These are phyloP conservation scores for Nepenthes alata DNA, from an alignment of 179 eudicot species.

Conservation along the genomic window DNA sequence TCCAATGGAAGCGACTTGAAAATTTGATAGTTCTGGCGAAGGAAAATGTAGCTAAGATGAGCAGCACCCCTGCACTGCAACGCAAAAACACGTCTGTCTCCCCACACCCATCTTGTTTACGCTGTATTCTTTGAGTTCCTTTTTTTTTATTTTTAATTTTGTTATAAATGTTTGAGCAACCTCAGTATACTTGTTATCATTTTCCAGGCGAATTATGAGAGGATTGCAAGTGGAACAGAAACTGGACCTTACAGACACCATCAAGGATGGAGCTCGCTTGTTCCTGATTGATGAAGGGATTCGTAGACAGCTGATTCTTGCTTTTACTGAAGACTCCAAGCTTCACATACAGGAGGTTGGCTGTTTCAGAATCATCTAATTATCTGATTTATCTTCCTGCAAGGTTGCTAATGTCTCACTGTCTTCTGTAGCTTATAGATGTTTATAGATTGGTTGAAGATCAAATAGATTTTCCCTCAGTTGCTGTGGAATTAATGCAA, in stretches of 20 bases:
- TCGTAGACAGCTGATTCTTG: constrained; percentile 85
- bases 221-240: constrained; percentile 32
- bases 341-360: constrained; percentile 90
- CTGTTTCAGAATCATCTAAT: not conserved
- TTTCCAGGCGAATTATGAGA: constrained; percentile 36
- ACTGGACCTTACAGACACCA: constrained; percentile 90
- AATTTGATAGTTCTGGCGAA: constrained; percentile 84
- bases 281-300: constrained; percentile 74
- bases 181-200: not conserved
- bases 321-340: constrained; percentile 95
- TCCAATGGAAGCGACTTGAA: constrained; percentile 97
- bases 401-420: constrained; percentile 7
- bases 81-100: constrained; percentile 38
- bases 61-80: constrained; percentile 81
- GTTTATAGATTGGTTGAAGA: constrained; percentile 87
- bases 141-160: not conserved
- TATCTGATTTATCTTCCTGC: not conserved
- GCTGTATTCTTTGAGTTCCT: not conserved
- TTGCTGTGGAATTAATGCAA: constrained; percentile 67
- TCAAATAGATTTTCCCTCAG: constrained; percentile 69
- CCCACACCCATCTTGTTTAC: not conserved
- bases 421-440: constrained; percentile 56
- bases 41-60: constrained; percentile 88
- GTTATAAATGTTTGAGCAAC: too few relatives aligned
- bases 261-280: constrained; percentile 90